A percentile compares a stretch with the other conserved stretches of the same genome.
Conservation (phyloP, 257 asterid genomes). For the Cruciata laevipes region DNA sequence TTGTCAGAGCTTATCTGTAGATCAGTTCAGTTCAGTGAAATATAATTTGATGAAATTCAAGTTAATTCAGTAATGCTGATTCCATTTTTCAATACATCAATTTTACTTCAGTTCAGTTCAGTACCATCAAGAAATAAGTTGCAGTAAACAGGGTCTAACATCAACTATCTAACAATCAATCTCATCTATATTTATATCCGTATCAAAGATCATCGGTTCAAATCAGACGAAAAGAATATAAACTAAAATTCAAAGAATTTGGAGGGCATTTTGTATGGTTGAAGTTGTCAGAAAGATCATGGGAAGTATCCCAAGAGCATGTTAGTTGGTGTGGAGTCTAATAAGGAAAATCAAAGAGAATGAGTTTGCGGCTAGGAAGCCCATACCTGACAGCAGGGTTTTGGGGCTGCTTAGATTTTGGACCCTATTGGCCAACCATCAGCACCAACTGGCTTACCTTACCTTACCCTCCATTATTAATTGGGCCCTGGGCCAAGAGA, state of each 20-base stretch:
- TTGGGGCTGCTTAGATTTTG: not conserved
- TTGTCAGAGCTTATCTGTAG: too few relatives aligned
- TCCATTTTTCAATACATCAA: too few relatives aligned
- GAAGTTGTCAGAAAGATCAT: not conserved
- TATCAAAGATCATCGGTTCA: too few relatives aligned
- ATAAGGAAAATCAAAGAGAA: not conserved
- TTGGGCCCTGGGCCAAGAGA: not conserved
- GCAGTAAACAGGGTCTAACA: too few relatives aligned
- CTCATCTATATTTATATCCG: too few relatives aligned
- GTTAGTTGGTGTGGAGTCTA: not conserved
- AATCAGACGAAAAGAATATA: too few relatives aligned
- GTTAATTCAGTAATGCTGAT: too few relatives aligned
- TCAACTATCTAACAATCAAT: too few relatives aligned
- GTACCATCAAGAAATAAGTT: too few relatives aligned
- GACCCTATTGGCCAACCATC: not conserved
- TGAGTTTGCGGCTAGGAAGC: not conserved
- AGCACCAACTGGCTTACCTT: not conserved
- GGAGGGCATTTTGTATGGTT: not conserved
- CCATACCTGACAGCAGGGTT: constrained; percentile 10
- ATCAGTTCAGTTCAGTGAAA: too few relatives aligned
- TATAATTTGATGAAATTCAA: too few relatives aligned
- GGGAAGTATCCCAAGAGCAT: not conserved
- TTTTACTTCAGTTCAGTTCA: too few relatives aligned
- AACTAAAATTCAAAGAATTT: not conserved
- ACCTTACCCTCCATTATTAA: not conserved